phyloP scores from a whole-genome alignment of 2,329 filamentous ascomycete species.

The Pyrenochaeta sp. region DNA sequence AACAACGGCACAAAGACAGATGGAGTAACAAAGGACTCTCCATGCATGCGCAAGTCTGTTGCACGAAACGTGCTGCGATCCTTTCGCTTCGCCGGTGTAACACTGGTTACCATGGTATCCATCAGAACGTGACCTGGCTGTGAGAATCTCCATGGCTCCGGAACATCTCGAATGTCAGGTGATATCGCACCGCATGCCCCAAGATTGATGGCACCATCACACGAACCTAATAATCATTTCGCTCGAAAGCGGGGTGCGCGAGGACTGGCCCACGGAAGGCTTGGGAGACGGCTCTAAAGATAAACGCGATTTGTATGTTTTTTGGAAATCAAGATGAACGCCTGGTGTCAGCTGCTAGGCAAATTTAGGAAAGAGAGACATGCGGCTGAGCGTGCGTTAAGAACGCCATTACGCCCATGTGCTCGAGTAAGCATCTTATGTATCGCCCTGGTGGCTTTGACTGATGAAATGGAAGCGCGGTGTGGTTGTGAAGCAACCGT shows the following conservation, averaged over 20 bases:
- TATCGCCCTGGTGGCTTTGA: not conserved
- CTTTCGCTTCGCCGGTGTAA: not conserved
- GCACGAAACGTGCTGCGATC: not conserved
- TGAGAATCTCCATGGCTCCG: not conserved
- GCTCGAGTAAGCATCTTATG: not conserved
- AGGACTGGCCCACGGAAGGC: not conserved
- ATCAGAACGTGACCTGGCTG: not conserved
- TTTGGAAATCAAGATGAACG: not conserved
- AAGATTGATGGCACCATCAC: not conserved
- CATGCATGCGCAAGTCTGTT: not conserved
- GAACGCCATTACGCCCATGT: not conserved
- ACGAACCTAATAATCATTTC: not conserved
- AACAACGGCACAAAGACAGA: slow-evolving; percentile 14
- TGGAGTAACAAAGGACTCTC: not conserved
- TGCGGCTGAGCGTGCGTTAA: not conserved
- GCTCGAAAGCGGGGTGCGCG: not conserved
- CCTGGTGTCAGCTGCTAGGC: not conserved
- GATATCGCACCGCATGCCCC: not conserved
- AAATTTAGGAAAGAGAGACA: not conserved
- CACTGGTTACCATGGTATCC: not conserved
- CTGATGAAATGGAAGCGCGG: not conserved
- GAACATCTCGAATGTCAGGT: not conserved
- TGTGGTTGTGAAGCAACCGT: not conserved
- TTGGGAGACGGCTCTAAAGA: slow-evolving; percentile 1
- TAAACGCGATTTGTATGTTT: not conserved